These are phyloP conservation scores for Dictyostelium firmibasis DNA, from an alignment of 78 protist species.

Conservation along the genomic window DNA sequence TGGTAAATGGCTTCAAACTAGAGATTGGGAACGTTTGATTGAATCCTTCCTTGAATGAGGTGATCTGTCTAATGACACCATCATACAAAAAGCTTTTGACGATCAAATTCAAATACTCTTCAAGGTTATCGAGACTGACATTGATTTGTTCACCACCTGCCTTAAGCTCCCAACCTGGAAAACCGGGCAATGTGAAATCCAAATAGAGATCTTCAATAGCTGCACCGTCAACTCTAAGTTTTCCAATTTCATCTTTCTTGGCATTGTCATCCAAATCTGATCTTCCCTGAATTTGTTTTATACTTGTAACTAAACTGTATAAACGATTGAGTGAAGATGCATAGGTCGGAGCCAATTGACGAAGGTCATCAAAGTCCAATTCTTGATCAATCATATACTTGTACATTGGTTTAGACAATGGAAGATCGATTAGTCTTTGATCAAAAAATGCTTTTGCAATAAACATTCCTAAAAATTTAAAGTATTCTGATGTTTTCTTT, in stretches of 20 bases:
- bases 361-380: conserved; percentile 61
- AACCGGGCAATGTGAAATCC: conserved; percentile 82
- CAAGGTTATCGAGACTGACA: conserved; percentile 69
- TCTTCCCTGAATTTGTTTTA: conserved; percentile 17
- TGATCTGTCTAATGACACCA: conserved; percentile 79
- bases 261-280: background rate
- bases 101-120: conserved; percentile 78
- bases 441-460: conserved; percentile 88
- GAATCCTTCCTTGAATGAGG: conserved; percentile 83
- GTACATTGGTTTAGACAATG: conserved; percentile 75
- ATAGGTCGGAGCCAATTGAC: conserved; percentile 40
- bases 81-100: conserved; percentile 7
- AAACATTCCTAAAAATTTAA: conserved; percentile 82
- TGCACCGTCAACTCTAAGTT: conserved; percentile 73
- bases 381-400: conserved; percentile 56
- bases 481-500: conserved; percentile 43
- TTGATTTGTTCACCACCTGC: conserved; percentile 36
- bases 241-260: conserved; percentile 40
- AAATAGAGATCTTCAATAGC: conserved; percentile 68
- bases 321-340: conserved; percentile 38
- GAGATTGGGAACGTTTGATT: conserved; percentile 55
- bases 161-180: conserved; percentile 53
- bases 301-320: conserved; percentile 10
- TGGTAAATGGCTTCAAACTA: conserved; percentile 50
- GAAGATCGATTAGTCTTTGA: conserved; percentile 83